Evolutionary conservation across 2,329 filamentous ascomycete genomes (phyloP).

Genomic region (Macrophomina tecta): DNA sequence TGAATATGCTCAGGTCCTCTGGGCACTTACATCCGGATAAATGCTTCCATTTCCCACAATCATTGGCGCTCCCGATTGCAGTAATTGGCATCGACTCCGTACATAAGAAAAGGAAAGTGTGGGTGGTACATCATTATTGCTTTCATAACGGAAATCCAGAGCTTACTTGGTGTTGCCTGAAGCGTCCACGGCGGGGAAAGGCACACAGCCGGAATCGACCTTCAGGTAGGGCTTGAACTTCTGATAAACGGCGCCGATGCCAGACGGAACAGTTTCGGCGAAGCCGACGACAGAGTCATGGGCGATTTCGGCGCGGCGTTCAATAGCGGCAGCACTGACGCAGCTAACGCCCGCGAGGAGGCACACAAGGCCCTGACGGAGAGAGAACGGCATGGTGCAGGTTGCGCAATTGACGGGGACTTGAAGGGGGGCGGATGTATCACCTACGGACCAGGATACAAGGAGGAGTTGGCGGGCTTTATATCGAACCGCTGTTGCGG

Average conservation of each 20-base stretch:
- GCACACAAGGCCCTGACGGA: constrained; percentile 8
- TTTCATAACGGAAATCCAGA: no score
- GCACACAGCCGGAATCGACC: constrained; percentile 66
- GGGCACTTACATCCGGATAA: no score
- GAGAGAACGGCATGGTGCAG: neutral
- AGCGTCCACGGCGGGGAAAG: constrained; percentile 66
- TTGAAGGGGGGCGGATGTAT: neutral
- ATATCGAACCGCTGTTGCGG: neutral
- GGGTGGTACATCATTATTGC: no score
- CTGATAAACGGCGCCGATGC: constrained; percentile 55
- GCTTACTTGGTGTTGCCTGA: constrained; percentile 62
- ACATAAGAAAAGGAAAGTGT: no score
- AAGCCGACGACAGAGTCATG: constrained; percentile 61
- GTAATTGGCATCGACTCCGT: no score
- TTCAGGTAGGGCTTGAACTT: constrained; percentile 64
- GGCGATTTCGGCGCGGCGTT: constrained; percentile 50
- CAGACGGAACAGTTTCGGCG: constrained; percentile 57
- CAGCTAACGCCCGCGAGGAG: constrained; percentile 9
- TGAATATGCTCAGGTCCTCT: no score
- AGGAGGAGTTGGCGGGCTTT: neutral
- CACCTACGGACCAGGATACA: neutral
- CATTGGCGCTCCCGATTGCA: no score
- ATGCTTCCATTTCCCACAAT: no score
- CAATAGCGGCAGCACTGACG: constrained; percentile 31
- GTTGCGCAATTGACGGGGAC: neutral